These are phyloP conservation scores for Penicillium egyptiacum DNA, from an alignment of 495 filamentous ascomycete species.

Conservation along the genomic window DNA sequence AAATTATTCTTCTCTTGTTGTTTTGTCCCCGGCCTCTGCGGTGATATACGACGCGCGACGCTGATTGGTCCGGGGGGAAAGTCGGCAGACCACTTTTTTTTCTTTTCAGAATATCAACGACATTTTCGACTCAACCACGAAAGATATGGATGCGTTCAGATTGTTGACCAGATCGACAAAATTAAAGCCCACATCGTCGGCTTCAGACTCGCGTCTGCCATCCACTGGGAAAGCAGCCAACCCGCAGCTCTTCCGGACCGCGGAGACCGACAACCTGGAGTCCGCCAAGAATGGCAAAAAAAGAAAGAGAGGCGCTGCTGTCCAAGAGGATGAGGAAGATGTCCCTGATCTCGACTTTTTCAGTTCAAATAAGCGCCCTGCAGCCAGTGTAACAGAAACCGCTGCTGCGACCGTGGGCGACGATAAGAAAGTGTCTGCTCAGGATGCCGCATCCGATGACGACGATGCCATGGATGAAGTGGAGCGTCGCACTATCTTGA, in stretches of 20 bases:
- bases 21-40: not conserved
- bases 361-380: slow-evolving; percentile 31
- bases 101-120: slow-evolving; percentile 33
- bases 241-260: slow-evolving; percentile 54
- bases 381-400: slow-evolving; percentile 21
- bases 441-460: slow-evolving; percentile 29
- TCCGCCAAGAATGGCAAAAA: slow-evolving; percentile 41
- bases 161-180: slow-evolving; percentile 56
- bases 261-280: slow-evolving; percentile 35
- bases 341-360: slow-evolving; percentile 42
- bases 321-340: slow-evolving; percentile 27
- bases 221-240: slow-evolving; percentile 51
- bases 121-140: slow-evolving; percentile 14
- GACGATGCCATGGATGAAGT: slow-evolving; percentile 53
- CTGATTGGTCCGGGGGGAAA: slow-evolving; percentile 43
- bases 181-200: slow-evolving; percentile 39
- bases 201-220: slow-evolving; percentile 38
- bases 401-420: slow-evolving; percentile 21
- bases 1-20: not conserved
- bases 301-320: slow-evolving; percentile 35
- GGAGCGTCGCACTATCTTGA: slow-evolving; percentile 71
- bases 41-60: not conserved
- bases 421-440: slow-evolving; percentile 17
- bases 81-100: slow-evolving; percentile 27
- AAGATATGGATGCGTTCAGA: slow-evolving; percentile 55